Base-by-base conservation (phyloP, 2,329 filamentous ascomycete species). In the Endothia cerciana region DNA sequence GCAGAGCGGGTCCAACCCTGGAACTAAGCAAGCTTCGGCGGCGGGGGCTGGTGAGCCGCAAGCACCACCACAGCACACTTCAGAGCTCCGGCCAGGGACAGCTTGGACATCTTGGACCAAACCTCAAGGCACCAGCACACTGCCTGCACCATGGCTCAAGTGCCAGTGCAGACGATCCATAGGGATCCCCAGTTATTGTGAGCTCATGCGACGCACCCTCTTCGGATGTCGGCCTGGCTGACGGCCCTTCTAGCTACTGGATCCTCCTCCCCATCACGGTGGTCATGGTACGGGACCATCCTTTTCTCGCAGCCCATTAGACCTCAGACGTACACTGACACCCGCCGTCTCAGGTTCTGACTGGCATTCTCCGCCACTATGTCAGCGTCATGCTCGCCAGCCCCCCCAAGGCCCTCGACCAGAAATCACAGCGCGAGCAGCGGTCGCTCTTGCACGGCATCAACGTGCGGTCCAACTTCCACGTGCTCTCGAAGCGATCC, bases 181-280 rank as follows among this genome's bases (percentile, higher is more conserved):
- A 82, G 95, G 87, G 96, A 99, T 91, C 94, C 95, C 75, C 94
- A 97, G 81, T 85, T 99, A 71, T 97, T 99, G 95, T 98, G 83
- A 76, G 92, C 62, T 72, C 64, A 33, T 43, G 17, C 28, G 47
- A 38, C 56, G 30, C 10, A 7, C 33, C 36, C 56, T 1, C 11
- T 53, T 63, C 47, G 25, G 22, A 43, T 53, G 59, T 70, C 28
- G 36, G n/a, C 17, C 6, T 53, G 69, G 67, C 69, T 72, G 47
- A 71, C 62, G 55, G 3, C 49, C 60, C 25, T 67, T 36, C 63
- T 74, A 99, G 95, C 82, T 98, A 97, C 85, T 99, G 95, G 95
- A 99, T 99, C 80, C 85, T 99, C 68, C 90, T 97, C 70, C 95
- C 95, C 69, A 99, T 99, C 78, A 97, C 94, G 57, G 85, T 97